Evolutionary conservation across 2,329 filamentous ascomycete genomes (phyloP).

Genomic region (Ascochyta pisi): DNA sequence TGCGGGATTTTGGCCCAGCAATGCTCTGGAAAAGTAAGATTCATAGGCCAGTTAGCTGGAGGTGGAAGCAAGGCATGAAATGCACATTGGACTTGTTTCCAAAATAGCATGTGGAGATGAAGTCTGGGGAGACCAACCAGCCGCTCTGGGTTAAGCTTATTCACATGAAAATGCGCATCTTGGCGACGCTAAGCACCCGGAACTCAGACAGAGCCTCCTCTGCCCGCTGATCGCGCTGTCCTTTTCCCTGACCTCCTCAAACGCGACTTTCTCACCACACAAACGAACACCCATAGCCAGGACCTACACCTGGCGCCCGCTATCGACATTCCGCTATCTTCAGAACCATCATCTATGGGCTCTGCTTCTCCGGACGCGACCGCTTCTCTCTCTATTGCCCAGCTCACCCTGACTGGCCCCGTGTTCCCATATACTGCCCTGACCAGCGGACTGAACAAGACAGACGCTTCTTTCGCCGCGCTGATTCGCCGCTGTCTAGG

Average conservation of each 20-base stretch:
- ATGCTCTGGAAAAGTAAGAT: conserved; percentile 1
- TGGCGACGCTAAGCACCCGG: conserved; percentile 25
- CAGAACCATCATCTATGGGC: conserved; percentile 53
- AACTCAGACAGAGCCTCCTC: conserved; percentile 26
- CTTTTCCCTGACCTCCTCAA: conserved; percentile 25
- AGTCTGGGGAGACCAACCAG: conserved; percentile 23
- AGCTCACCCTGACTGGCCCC: conserved; percentile 45
- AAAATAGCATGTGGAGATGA: conserved; percentile 15
- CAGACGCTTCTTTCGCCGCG: conserved; percentile 56
- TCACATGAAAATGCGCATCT: conserved; percentile 30
- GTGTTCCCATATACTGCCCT: conserved; percentile 43
- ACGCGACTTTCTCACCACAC: conserved; percentile 27
- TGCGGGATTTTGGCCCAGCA: not conserved
- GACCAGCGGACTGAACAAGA: conserved; percentile 48
- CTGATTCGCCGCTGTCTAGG: conserved; percentile 55
- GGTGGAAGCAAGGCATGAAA: conserved; percentile 12
- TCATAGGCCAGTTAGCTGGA: not conserved
- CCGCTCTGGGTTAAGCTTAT: conserved; percentile 27
- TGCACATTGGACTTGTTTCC: conserved; percentile 5
- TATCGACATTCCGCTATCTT: conserved; percentile 27
- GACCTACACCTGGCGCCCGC: conserved; percentile 40
- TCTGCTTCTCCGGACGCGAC: conserved; percentile 48
- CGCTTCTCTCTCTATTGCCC: conserved; percentile 38
- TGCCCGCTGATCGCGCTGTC: conserved; percentile 25
- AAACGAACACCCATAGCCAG: conserved; percentile 32